Percentiles rank a stretch among this genome's conserved stretches.
phyloP scores from a whole-genome alignment of 371 early-diverging fungal genomes.

The Mortierella sp. region DNA sequence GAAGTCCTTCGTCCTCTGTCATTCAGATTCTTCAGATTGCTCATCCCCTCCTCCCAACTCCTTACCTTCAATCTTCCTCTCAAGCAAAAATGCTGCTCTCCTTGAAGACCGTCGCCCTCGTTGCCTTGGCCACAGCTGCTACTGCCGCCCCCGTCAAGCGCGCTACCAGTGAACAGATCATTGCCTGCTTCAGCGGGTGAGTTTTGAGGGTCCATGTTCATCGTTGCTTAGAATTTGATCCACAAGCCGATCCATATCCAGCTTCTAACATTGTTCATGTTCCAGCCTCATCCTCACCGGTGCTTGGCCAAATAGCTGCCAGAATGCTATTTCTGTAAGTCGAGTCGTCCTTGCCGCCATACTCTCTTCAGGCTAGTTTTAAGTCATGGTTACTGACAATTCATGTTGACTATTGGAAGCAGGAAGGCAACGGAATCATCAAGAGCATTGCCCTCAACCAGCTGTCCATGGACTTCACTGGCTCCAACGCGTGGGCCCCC shows the following conservation, averaged over 20 bases:
- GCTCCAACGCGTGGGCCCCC: conserved; percentile 36
- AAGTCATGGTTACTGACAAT: too few relatives aligned
- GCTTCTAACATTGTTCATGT: background rate
- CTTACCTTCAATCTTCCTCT: conserved; percentile 4
- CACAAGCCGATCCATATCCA: too few relatives aligned
- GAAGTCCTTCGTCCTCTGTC: background rate
- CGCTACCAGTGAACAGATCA: conserved; percentile 28
- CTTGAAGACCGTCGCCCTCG: conserved; percentile 28
- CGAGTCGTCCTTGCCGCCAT: too few relatives aligned
- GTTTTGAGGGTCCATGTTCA: too few relatives aligned
- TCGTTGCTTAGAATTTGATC: too few relatives aligned
- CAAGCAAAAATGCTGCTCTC: conserved; percentile 53
- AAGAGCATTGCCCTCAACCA: conserved; percentile 32
- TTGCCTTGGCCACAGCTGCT: conserved; percentile 24
- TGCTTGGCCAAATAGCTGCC: conserved; percentile 41
- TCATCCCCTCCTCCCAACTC: conserved; percentile 6
- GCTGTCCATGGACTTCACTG: conserved; percentile 51
- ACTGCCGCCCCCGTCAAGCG: conserved; percentile 44
- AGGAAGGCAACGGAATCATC: conserved; percentile 34
- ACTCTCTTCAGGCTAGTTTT: too few relatives aligned
- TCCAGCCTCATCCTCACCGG: conserved; percentile 47
- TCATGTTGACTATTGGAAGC: too few relatives aligned
- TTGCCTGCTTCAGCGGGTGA: conserved; percentile 40
- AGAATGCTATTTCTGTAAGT: conserved; percentile 40
- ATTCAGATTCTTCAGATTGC: conserved; percentile 8